A percentile compares a stretch with the other conserved stretches of the same genome.
These are phyloP conservation scores for Leersia perrieri DNA, from an alignment of 176 grass and related monocot species.

Conservation along the genomic window DNA sequence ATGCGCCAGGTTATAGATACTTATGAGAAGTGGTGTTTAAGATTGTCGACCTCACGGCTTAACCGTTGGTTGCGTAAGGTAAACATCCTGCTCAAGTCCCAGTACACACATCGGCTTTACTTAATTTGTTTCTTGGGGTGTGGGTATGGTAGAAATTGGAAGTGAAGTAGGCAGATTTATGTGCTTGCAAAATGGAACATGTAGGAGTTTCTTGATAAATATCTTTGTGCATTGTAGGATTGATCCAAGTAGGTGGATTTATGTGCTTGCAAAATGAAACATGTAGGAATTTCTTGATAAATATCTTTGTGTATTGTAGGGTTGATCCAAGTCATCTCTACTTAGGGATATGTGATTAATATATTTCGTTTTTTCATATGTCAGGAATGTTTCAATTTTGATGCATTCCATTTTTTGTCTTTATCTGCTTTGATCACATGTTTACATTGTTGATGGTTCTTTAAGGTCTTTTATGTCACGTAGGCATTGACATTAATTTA, in stretches of 20 bases:
- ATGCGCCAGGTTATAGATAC: conserved; percentile 84
- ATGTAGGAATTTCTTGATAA: neutral
- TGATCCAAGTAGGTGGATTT: conserved; percentile 4
- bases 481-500: neutral
- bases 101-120: neutral
- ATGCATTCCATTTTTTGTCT: neutral
- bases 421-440: neutral
- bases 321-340: conserved; percentile 10
- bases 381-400: too few species aligned
- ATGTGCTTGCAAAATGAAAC: conserved; percentile 1
- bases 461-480: neutral
- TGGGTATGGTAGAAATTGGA: conserved; percentile 1
- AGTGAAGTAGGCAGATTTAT: neutral
- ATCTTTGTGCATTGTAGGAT: neutral
- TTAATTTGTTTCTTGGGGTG: conserved; percentile 4
- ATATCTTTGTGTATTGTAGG: neutral
- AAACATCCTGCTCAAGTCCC: conserved; percentile 1
- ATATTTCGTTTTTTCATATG: neutral
- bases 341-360: neutral
- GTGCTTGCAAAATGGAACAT: conserved; percentile 2
- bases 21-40: conserved; percentile 88
- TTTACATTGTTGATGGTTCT: conserved; percentile 2
- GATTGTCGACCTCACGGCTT: conserved; percentile 79
- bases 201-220: neutral
- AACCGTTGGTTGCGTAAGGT: conserved; percentile 98